These are phyloP conservation scores for Pseudocercospora macadamiae DNA, from an alignment of 2,329 filamentous ascomycete species.

Conservation along the genomic window DNA sequence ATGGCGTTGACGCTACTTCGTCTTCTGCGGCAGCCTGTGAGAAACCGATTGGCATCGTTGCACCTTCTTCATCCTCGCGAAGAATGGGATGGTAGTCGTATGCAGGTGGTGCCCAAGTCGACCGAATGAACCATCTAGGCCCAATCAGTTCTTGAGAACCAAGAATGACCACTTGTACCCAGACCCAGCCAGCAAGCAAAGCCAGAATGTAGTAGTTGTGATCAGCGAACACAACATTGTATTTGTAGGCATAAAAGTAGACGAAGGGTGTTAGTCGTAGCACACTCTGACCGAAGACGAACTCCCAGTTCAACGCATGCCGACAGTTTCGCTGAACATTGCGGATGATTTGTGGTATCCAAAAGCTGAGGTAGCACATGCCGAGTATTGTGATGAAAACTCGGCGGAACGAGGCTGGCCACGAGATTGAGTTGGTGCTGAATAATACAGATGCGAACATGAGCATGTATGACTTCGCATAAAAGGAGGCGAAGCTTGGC, in stretches of 20 bases:
- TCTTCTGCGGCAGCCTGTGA: slow-evolving; percentile 39
- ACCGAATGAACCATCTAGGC: slow-evolving; percentile 80
- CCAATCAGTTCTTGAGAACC: slow-evolving; percentile 82
- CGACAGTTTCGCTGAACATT: slow-evolving; percentile 91
- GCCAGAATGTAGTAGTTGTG: slow-evolving; percentile 68
- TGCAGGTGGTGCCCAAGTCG: slow-evolving; percentile 67
- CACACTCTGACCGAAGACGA: slow-evolving; percentile 79
- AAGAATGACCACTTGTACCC: slow-evolving; percentile 81
- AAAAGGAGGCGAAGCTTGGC: slow-evolving; percentile 57
- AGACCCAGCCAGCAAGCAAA: slow-evolving; percentile 75
- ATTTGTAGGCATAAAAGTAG: slow-evolving; percentile 78
- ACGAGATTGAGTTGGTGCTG: slow-evolving; percentile 61
- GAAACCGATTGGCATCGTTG: slow-evolving; percentile 73
- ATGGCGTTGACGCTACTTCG: slow-evolving; percentile 25
- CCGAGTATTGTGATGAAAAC: slow-evolving; percentile 65
- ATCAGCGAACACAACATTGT: slow-evolving; percentile 80
- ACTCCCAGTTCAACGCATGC: slow-evolving; percentile 87
- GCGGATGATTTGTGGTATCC: slow-evolving; percentile 88
- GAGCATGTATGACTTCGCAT: slow-evolving; percentile 64
- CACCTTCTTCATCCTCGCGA: slow-evolving; percentile 80
- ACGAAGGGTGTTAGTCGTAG: slow-evolving; percentile 77
- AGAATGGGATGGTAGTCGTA: slow-evolving; percentile 96
- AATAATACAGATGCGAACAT: slow-evolving; percentile 59
- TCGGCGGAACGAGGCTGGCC: slow-evolving; percentile 56
- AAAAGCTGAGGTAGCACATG: slow-evolving; percentile 83